Percentiles rank a stretch among this genome's conserved stretches.
These are phyloP conservation scores for Aspergillus costaricaensis DNA, from an alignment of 2,329 filamentous ascomycete species.

Conservation along the genomic window DNA sequence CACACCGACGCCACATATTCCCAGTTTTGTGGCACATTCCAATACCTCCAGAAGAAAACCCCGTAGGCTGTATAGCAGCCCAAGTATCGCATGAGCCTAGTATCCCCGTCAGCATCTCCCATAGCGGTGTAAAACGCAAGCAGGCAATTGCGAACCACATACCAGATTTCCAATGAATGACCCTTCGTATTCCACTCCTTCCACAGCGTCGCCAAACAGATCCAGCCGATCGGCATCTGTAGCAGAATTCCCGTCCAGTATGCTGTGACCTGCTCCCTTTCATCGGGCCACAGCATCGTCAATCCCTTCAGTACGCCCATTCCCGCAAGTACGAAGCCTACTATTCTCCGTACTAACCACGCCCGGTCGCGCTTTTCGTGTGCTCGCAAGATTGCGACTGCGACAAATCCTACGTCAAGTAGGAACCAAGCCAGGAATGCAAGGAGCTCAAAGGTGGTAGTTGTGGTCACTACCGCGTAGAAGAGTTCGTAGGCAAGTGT, in stretches of 20 bases:
- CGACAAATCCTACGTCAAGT: conserved; percentile 17
- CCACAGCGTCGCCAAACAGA: conserved; percentile 17
- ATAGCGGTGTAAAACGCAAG: too few species aligned
- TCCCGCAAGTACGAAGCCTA: conserved; percentile 9
- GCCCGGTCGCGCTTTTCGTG: conserved; percentile 8
- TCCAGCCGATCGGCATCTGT: conserved; percentile 24
- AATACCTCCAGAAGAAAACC: conserved; percentile 25
- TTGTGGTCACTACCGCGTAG: conserved; percentile 22
- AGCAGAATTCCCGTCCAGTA: conserved; percentile 26
- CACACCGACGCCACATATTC: conserved; percentile 21
- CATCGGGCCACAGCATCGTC: conserved; percentile 18
- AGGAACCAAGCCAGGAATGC: conserved; percentile 23
- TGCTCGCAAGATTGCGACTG: conserved; percentile 12
- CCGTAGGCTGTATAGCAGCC: conserved; percentile 25
- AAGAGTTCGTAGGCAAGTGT: conserved; percentile 25
- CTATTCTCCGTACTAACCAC: conserved; percentile 8
- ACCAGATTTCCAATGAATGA: conserved; percentile 25
- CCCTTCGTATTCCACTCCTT: conserved; percentile 16
- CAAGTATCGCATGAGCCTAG: conserved; percentile 22
- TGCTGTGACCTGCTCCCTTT: conserved; percentile 24
- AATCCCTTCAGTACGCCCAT: conserved; percentile 8
- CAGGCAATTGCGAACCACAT: neutral
- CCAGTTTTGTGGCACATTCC: conserved; percentile 25
- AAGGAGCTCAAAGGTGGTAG: conserved; percentile 14
- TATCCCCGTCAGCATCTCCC: neutral